Evolutionary conservation across 106 monocot genomes (phyloP), one percentile per base, ranked within the genome.

Genomic region (Alisma plantagoaquatica): DNA sequence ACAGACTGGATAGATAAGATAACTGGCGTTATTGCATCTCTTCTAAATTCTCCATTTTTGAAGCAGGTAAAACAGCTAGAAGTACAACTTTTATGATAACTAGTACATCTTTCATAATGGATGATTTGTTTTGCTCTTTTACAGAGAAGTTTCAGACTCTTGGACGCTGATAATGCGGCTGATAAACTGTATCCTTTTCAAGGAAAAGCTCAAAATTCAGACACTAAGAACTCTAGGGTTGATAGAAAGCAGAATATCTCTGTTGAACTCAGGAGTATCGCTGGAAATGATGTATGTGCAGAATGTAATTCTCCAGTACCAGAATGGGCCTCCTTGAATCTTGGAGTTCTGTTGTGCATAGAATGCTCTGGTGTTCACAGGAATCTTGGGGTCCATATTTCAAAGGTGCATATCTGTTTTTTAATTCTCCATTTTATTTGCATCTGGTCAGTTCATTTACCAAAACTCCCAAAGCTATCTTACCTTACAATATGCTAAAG

Each of bases 381-480:
- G 47, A 96, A 96, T 72, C 84, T 96, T 61, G 96, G 96, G 43
- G 96, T 96, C 63, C 96, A 96, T 58, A 84, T 96, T 69, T 96
- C 96, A 33, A 96, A 96, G 96, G 96, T 92, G 49, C 27, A 27
- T 54, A 38, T 23, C 19, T 17, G 0, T 54, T n/a, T n/a, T n/a
- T n/a, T n/a, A n/a, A n/a, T n/a, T n/a, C n/a, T n/a, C n/a, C n/a
- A n/a, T n/a, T n/a, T n/a, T n/a, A n/a, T n/a, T n/a, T n/a, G n/a
- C n/a, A n/a, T n/a, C n/a, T n/a, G n/a, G n/a, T n/a, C n/a, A n/a
- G n/a, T n/a, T n/a, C n/a, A n/a, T n/a, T n/a, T n/a, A n/a, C n/a
- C n/a, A n/a, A n/a, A n/a, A n/a, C n/a, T n/a, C n/a, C n/a, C n/a
- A n/a, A n/a, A n/a, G n/a, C n/a, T n/a, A n/a, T n/a, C n/a, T n/a